Evolutionary conservation across 2,329 filamentous ascomycete genomes (phyloP), one percentile per base, ranked within the genome.

Genomic region (Colletotrichum gigasporum): DNA sequence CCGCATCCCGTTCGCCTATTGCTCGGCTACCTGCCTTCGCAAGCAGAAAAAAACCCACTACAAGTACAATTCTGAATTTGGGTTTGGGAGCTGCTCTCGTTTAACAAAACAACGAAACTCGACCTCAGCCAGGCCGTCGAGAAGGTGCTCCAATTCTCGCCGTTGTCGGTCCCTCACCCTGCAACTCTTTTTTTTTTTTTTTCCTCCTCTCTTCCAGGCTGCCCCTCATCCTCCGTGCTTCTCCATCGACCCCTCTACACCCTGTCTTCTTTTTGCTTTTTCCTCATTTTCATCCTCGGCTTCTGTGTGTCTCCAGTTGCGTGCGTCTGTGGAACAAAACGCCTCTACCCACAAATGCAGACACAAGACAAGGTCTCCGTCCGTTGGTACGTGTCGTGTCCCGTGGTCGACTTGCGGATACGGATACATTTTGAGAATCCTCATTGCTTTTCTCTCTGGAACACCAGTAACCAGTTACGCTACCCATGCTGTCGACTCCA

Each of bases 391-490:
- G 51, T 42, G 20, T 42, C 51, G 51, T 42, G 20, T 42, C 22
- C 32, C 16, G 35, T 42, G 18, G 35, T 42, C 24, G 50, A 54
- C 11, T n/a, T 42, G 51, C 51, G 39, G 54, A 47, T 35, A 16
- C 51, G 42, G 16, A 37, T 54, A n/a, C 45, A 47, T 45, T 32
- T 30, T 52, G 47, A 14, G 11, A 47, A 48, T 61, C 34, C 54
- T 54, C 14, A 42, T 64, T 64, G 56, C 56, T 64, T 64, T 64
- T 64, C 41, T 20, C 37, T 32, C 28, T 16, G 56, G 61, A 47
- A 35, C 54, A 54, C 28, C 50, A 61, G 41, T 41, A 41, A 54
- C 28, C 50, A 61, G 41, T 41, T 50, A 37, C 56, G 48, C 35
- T 54, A 47, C 39, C 42, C 48, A 61, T 54, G 48, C 42, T 35